A percentile compares a stretch with the other conserved stretches of the same genome.
These are phyloP conservation scores for Globisporangium middletonii DNA, from an alignment of 352 stramenopile species.

Conservation along the genomic window DNA sequence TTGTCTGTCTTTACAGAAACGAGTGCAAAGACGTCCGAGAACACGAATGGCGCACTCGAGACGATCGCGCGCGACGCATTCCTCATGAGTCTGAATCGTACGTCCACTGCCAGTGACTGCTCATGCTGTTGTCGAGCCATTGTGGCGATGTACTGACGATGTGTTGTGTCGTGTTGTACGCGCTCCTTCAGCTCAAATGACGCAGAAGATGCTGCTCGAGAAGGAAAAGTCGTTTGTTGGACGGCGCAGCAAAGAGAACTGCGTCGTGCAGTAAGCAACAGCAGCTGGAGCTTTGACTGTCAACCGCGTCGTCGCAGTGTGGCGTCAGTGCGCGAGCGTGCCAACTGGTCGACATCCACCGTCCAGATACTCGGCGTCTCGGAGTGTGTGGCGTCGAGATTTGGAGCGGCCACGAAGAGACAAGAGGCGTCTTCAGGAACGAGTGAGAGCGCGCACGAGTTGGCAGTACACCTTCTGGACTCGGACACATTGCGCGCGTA, in stretches of 20 bases:
- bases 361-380: no score
- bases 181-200: conserved; percentile 42
- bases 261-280: conserved; percentile 50
- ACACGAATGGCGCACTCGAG: conserved; percentile 81
- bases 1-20: conserved; percentile 45
- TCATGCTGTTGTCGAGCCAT: background rate
- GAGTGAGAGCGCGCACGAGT: no score
- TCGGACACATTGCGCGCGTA: background rate
- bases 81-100: conserved; percentile 84
- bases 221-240: conserved; percentile 69
- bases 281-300: background rate
- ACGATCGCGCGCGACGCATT: conserved; percentile 83
- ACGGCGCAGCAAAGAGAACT: conserved; percentile 78
- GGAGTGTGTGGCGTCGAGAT: no score
- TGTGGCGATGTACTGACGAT: background rate
- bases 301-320: background rate
- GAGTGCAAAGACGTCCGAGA: conserved; percentile 85
- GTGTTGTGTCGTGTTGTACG: background rate
- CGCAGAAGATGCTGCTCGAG: conserved; percentile 75
- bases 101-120: conserved; percentile 16
- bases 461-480: no score
- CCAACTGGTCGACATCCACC: no score
- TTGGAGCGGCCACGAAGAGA: no score
- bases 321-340: background rate
- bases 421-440: no score